Evolutionary conservation across 805 yeast genomes (phyloP), one percentile per base, ranked within the genome.

Genomic region (Schwanniomyces occidentalis): DNA sequence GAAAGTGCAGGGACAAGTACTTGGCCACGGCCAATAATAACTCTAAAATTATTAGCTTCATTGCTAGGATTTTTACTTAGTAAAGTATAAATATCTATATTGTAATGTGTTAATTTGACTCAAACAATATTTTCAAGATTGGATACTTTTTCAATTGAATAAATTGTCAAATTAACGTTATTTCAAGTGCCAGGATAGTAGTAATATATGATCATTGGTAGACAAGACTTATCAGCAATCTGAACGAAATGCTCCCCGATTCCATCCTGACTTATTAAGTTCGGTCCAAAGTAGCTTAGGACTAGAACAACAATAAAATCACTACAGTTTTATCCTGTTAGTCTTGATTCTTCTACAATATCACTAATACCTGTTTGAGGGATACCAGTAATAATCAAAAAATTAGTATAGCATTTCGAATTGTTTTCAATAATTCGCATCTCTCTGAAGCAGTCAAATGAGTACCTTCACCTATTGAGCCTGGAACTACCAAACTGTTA

Each of bases 401-500:
- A 52, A 1, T 52, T 49, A 65, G 68, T 27, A 61, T 43, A 1
- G 60, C 68, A 8, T 38, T 25, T 27, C 65, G 46, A 14, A 63
- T 42, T 2, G 52, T 40, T 10, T 44, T 34, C 14, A 63, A 51
- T 12, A 63, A 31, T 7, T 41, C 32, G 16, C 43, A 35, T 29
- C 70, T 45, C 38, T 65, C 71, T 10, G 48, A 42, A 17, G 48
- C 31, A 4, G 58, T 54, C 34, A 64, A 42, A 38, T 63, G 65
- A 10, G 54, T 45, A 15, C 65, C 56, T 42, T 65, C 71, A 9
- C 71, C 71, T 55, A 63, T 61, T 5, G 69, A 63, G 1, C 71
- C 71, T 8, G 65, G 47, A 8, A 63, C 52, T n/a, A 63, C 65
- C 20, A 63, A 43, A 19, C 67, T 65, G 9, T 45, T 43, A 17